A percentile compares a stretch with the other conserved stretches of the same genome.
phyloP scores from a whole-genome alignment of 164 flowering plant genomes.

The Paratinospora sagittata region DNA sequence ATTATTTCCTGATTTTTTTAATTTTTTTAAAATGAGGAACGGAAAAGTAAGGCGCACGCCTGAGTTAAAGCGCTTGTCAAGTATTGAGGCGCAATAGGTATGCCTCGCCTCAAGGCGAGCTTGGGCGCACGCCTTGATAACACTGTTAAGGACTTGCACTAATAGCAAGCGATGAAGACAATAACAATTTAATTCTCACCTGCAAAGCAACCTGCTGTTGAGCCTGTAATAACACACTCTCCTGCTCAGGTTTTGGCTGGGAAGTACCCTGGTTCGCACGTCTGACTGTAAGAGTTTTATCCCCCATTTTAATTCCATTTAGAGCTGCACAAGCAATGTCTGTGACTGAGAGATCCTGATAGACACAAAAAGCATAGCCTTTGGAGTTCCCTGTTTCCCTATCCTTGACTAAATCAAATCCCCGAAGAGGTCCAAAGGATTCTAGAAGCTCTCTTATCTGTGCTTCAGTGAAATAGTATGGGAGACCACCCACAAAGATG shows the following conservation, averaged over 20 bases:
- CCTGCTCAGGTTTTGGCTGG: constrained; percentile 95
- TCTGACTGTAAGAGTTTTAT: constrained; percentile 91
- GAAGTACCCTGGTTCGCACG: constrained; percentile 89
- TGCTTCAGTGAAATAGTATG: too few relatives aligned
- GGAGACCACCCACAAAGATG: too few relatives aligned
- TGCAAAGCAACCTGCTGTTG: constrained; percentile 96
- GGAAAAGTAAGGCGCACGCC: too few relatives aligned
- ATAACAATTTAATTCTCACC: constrained; percentile 33
- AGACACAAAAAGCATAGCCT: constrained; percentile 99
- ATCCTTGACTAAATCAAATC: too few relatives aligned
- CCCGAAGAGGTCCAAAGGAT: too few relatives aligned
- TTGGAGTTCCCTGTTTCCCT: constrained; percentile 99
- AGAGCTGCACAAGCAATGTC: constrained; percentile 98
- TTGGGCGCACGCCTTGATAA: too few relatives aligned
- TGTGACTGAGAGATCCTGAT: constrained; percentile 89
- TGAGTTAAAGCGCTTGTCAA: too few relatives aligned
- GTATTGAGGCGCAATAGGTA: too few relatives aligned
- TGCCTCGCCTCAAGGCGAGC: too few relatives aligned
- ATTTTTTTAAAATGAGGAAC: too few relatives aligned
- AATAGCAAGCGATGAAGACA: background rate
- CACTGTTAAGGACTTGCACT: background rate
- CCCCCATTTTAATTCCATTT: constrained; percentile 98
- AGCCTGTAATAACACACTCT: constrained; percentile 77
- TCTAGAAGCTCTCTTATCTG: too few relatives aligned
- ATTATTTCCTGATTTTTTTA: too few relatives aligned